Evolutionary conservation across 2,329 filamentous ascomycete genomes (phyloP), one percentile per base, ranked within the genome.

Genomic region (Monilinia polystroma): DNA sequence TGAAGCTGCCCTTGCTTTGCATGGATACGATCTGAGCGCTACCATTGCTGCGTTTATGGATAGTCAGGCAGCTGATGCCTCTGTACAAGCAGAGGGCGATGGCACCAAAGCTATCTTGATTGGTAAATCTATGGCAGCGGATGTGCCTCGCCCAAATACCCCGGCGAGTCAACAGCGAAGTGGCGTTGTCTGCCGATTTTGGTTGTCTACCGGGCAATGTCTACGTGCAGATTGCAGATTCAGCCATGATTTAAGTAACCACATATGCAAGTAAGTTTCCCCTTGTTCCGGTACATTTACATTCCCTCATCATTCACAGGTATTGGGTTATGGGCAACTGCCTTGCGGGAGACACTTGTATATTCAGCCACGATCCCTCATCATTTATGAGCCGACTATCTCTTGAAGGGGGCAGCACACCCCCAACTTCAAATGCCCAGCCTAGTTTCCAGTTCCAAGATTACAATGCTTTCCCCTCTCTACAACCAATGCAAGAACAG

Each of bases 271-370:
- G 92, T 96, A 83, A 84, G 92, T 73, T 60, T 41, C 26, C 20
- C 32, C n/a, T 18, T 18, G 49, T 23, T 41, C 58, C 18, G 12
- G 23, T 41, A 38, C 5, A 63, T 43, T 64, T 52, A 43, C 65
- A 29, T 51, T 70, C 66, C 68, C 63, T 66, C 35, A 66, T 73
- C 64, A 66, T 70, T 64, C 59, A 63, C 64, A 95, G 91, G 77
- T 98, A 98, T 77, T 99, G 93, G 92, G 85, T 99, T 64, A 92
- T 92, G 80, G 95, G 95, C 1, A 97, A 94, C 74, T 99, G 95
- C 76, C 84, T 99, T 45, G 95, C 95, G 26, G 94, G 95, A 47
- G 90, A 93, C 67, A 93, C 92, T 3, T 99, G 95, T 78, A 92
- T 97, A 68, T 99, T 99, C 80, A 98, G 94, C 18, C 95, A 99